Base-by-base conservation (phyloP, 495 filamentous ascomycete species). In the Penicillium mononematosum region DNA sequence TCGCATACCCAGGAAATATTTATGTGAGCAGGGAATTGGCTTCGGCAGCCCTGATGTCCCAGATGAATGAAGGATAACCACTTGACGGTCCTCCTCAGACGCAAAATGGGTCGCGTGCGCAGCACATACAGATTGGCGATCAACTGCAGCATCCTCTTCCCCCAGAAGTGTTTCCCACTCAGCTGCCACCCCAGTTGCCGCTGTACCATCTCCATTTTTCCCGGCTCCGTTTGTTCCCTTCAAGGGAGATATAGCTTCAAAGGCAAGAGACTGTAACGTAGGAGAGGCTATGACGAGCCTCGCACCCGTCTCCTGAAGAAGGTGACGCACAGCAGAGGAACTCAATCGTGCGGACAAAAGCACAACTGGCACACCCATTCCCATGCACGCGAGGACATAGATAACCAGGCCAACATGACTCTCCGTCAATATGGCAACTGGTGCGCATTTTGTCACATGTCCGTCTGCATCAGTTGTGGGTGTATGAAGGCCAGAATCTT, bases 41-140 rank as follows among this genome's bases (percentile, higher is more conserved):
- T 79, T 80, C 14, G 77, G 75, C 17, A 80, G 58, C 11, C 77
- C 77, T 2, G 77, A 78, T 17, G 75, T 79, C 1, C 77, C 77
- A 5, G 74, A 77, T 16, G 74, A 76, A 49, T 81, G 76, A 27
- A 81, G 63, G 27, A 81, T 77, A 14, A 81, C 43, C 11, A 77
- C 75, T 17, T 70, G 59, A 1, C 67, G 58, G 51, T 78, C 74
- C 45, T 38, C 58, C 50, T 74, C 69, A 7, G 41, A 46, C 29
- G 48, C 19, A 29, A 53, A 48, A 36, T 58, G 36, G 10, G 36
- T 39, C 36, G 10, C 36, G 3, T 39, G 36, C 36, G 36, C 36
- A 11, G 36, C 36, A 39, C 3, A 39, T n/a, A 39, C 11, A 39
- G 36, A 8, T 39, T 39, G 36, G n/a, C 2, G 10, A 12, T 39